Evolutionary conservation across 192 early-diverging fungal genomes (phyloP).

Genomic region (Gigaspora rosea): DNA sequence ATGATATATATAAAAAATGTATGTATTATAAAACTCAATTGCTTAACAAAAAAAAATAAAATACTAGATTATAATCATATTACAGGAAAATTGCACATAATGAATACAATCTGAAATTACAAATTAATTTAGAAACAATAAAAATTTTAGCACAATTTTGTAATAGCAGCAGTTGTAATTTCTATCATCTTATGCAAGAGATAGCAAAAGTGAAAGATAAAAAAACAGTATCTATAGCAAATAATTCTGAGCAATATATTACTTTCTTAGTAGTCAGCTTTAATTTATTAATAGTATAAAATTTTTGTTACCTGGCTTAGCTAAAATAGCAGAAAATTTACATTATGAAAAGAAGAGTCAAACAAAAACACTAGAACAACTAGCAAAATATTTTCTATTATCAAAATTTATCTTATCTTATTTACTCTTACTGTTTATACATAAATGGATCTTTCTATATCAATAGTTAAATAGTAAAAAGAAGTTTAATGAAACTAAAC

Average conservation of each 20-base stretch:
- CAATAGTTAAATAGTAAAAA: neutral
- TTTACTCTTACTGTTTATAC: neutral
- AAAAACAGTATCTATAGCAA: constrained; percentile 1
- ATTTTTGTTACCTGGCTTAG: constrained; percentile 1
- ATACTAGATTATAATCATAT: constrained; percentile 14
- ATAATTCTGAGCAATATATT: constrained; percentile 12
- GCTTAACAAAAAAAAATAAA: neutral
- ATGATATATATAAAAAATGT: neutral
- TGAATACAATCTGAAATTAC: neutral
- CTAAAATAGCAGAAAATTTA: neutral
- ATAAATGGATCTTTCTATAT: neutral
- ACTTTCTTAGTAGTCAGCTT: neutral
- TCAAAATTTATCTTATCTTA: neutral
- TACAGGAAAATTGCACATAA: constrained; percentile 9
- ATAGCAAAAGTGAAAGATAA: neutral
- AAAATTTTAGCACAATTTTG: neutral
- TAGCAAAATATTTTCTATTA: constrained; percentile 5
- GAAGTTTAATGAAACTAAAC: neutral
- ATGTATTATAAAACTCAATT: neutral
- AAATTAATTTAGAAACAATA: constrained; percentile 1
- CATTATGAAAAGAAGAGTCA: constrained; percentile 12
- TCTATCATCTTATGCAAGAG: too few species aligned
- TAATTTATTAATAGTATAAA: constrained; percentile 6
- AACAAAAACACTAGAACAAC: constrained; percentile 10
- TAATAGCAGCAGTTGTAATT: neutral